Base-by-base conservation (phyloP, 139 green algal species). In the Pleodorina starrii region DNA sequence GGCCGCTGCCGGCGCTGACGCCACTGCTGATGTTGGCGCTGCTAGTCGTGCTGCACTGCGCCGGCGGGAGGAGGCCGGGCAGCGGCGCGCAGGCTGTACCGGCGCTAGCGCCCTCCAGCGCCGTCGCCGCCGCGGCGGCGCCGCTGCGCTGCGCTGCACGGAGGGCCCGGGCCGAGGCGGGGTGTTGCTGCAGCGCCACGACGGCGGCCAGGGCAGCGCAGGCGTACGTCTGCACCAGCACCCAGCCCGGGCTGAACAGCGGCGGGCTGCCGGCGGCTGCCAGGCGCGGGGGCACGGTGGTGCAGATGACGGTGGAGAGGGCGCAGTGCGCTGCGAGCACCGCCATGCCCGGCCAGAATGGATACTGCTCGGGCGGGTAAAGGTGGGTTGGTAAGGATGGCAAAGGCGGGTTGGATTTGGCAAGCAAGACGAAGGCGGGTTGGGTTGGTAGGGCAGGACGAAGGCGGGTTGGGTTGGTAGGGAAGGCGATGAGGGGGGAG, bases 161-260 rank as follows among this genome's bases (percentile, higher is more conserved):
- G n/a, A 84, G 35, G n/a, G 35, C 11, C n/a, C 35, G 76, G 48
- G 17, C n/a, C 7, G 76, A 16, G 32, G 32, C 29, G 50, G 60
- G 81, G 60, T 86, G 25, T 57, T 86, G 60, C 81, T 68, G 81
- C n/a, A 78, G 60, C 29, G 81, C 69, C 16, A 87, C 81, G n/a
- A 0, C 43, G 0, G 59, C 43, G 4, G 81, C 81, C 60, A 87
- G 14, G 11, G 12, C 42, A 0, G 59, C 60, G 81, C 60, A 78
- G 43, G 19, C 11, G 44, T 78, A 87, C 35, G 59, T 66, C 6
- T 87, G 81, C 17, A 23, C 0, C 27, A 87, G 60, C 29, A 87
- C 43, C 42, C 81, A 66, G 7, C 14, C 3, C 27, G 27, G 27
- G 42, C 1, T 60, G 57, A 86, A 86, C 16, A 86, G 57, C 38